A percentile compares a stretch with the other conserved stretches of the same genome.
These are phyloP conservation scores for Syncephalastrum racemosum DNA, from an alignment of 371 early-diverging fungal genomes.

Conservation along the genomic window DNA sequence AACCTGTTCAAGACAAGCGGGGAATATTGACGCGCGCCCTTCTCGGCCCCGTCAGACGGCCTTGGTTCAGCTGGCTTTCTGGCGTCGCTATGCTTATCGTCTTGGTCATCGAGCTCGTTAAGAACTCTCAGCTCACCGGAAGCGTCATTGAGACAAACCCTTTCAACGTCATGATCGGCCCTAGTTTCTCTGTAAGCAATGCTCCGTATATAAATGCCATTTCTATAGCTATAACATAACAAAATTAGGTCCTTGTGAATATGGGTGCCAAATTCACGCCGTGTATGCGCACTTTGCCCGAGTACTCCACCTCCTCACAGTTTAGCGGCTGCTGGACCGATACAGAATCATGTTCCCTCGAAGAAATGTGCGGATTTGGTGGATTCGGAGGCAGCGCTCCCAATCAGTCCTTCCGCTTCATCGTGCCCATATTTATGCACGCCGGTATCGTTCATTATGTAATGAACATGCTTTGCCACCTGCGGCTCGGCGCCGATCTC, in stretches of 20 bases:
- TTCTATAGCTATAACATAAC: too few relatives aligned
- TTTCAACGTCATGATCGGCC: conserved; percentile 67
- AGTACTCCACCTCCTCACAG: conserved; percentile 14
- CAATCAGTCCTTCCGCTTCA: conserved; percentile 81
- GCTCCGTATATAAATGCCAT: not conserved
- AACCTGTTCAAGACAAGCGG: conserved; percentile 8
- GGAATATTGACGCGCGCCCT: conserved; percentile 15
- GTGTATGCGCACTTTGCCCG: conserved; percentile 56
- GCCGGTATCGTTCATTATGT: conserved; percentile 80
- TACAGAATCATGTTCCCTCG: conserved; percentile 43
- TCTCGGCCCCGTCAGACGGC: conserved; percentile 33
- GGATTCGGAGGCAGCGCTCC: conserved; percentile 42
- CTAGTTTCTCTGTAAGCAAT: conserved; percentile 47
- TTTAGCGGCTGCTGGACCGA: conserved; percentile 28
- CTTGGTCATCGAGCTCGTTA: conserved; percentile 55
- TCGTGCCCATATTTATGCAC: conserved; percentile 86
- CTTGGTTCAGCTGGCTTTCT: conserved; percentile 57
- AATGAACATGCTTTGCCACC: conserved; percentile 75
- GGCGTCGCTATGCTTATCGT: conserved; percentile 55
- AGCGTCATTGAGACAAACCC: conserved; percentile 52
- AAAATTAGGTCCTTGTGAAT: conserved; percentile 47
- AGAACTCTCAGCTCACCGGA: conserved; percentile 53
- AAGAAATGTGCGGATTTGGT: conserved; percentile 58
- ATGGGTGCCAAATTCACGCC: conserved; percentile 63
- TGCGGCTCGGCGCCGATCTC: conserved; percentile 69